Percentiles rank a stretch among this genome's conserved stretches.
phyloP scores from a whole-genome alignment of 1,139 yeast genomes.

The Candida sojae region DNA sequence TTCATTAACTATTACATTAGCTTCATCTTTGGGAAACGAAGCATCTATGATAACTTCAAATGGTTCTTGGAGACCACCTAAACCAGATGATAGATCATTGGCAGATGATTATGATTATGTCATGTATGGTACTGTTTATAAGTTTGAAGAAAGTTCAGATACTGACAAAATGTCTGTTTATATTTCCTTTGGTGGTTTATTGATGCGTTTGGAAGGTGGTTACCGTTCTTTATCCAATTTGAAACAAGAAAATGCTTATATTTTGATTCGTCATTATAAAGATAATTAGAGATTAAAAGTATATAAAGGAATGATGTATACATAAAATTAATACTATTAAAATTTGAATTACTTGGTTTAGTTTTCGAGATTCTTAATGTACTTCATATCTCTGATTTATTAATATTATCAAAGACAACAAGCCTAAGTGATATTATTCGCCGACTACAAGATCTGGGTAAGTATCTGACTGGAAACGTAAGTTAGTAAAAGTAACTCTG shows the following conservation, averaged over 20 bases:
- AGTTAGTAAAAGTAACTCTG: too few relatives aligned
- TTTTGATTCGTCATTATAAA: conserved; percentile 75
- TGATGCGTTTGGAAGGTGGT: conserved; percentile 93
- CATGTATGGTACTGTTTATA: conserved; percentile 97
- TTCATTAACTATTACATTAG: conserved; percentile 84
- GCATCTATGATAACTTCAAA: conserved; percentile 56
- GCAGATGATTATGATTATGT: conserved; percentile 98
- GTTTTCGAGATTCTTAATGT: background rate
- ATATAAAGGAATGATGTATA: background rate
- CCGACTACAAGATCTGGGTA: too few relatives aligned
- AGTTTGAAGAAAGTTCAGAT: conserved; percentile 84
- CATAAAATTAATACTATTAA: background rate
- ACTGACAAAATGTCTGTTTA: conserved; percentile 81
- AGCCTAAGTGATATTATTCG: too few relatives aligned
- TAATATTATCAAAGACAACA: too few relatives aligned
- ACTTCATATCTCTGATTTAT: background rate
- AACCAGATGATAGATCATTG: conserved; percentile 75
- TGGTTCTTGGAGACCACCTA: conserved; percentile 92
- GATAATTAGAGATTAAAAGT: conserved; percentile 29
- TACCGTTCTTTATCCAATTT: conserved; percentile 85
- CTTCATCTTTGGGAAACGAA: conserved; percentile 71
- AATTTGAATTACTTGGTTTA: too few relatives aligned
- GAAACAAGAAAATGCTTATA: conserved; percentile 92
- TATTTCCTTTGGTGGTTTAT: conserved; percentile 93
- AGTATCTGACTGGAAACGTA: too few relatives aligned